A percentile compares a stretch with the other conserved stretches of the same genome.
Evolutionary conservation across 495 filamentous ascomycete genomes (phyloP).

Genomic region (Aspergillus nidulans): DNA sequence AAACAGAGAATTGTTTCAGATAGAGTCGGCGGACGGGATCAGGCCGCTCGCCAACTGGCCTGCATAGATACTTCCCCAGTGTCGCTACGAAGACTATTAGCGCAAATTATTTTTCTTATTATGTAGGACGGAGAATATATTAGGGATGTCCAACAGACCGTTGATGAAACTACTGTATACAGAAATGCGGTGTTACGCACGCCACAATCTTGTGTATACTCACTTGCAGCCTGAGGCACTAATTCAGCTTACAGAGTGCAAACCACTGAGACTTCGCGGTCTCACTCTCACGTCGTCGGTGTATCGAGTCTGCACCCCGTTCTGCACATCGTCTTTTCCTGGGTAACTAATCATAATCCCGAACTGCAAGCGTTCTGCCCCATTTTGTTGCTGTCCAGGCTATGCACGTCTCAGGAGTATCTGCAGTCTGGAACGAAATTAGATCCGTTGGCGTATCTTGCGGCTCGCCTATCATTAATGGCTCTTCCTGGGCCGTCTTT

Average conservation of each 20-base stretch:
- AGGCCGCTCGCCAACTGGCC: slow-evolving; percentile 13
- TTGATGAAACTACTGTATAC: slow-evolving; percentile 4
- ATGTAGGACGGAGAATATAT: not conserved
- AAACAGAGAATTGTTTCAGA: slow-evolving; percentile 23
- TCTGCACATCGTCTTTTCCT: not conserved
- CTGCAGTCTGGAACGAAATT: not conserved
- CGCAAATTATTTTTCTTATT: not conserved
- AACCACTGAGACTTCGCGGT: not conserved
- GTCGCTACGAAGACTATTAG: not conserved
- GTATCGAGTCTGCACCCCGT: not conserved
- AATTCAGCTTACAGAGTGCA: not conserved
- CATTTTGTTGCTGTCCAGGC: not conserved
- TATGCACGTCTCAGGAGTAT: not conserved
- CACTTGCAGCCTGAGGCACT: slow-evolving; percentile 4
- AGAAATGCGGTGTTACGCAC: slow-evolving; percentile 6
- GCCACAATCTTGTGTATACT: not conserved
- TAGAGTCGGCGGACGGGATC: slow-evolving; percentile 15
- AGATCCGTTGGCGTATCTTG: not conserved
- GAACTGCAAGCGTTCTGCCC: too few relatives aligned
- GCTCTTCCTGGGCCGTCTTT: too few relatives aligned
- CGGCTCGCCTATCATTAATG: not conserved
- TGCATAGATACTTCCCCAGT: not conserved
- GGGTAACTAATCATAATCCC: not conserved
- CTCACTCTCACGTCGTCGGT: not conserved
- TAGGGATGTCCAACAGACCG: not conserved